Percentiles rank a stretch among this genome's conserved stretches.
These are phyloP conservation scores for Aspergillus conjunctus DNA, from an alignment of 495 filamentous ascomycete species.

Conservation along the genomic window DNA sequence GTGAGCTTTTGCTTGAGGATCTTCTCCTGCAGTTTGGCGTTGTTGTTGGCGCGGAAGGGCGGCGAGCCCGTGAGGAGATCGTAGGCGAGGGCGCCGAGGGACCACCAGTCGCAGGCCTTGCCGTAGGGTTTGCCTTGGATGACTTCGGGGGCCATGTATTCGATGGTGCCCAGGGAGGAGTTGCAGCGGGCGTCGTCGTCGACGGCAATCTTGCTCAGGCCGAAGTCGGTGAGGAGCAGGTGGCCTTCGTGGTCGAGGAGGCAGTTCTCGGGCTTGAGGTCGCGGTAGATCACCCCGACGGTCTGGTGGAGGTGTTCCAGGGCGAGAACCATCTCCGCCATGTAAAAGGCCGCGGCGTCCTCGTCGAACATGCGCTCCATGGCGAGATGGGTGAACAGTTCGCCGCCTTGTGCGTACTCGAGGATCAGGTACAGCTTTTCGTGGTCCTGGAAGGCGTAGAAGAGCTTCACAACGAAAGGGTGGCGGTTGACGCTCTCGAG, in stretches of 20 bases:
- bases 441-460: slow-evolving; percentile 97
- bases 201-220: slow-evolving; percentile 91
- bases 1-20: slow-evolving; percentile 87
- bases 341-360: slow-evolving; percentile 88
- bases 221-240: slow-evolving; percentile 94
- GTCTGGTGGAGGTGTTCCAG: slow-evolving; percentile 88
- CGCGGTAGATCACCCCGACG: slow-evolving; percentile 92
- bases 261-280: slow-evolving; percentile 97
- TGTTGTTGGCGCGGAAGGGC: slow-evolving; percentile 87
- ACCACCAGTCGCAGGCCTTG: slow-evolving; percentile 98
- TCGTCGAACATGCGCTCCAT: slow-evolving; percentile 92
- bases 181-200: slow-evolving; percentile 77
- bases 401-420: slow-evolving; percentile 96
- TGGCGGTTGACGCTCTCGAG: slow-evolving; percentile 94
- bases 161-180: slow-evolving; percentile 84
- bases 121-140: slow-evolving; percentile 80
- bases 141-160: slow-evolving; percentile 98
- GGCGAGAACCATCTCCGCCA: slow-evolving; percentile 95
- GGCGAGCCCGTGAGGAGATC: slow-evolving; percentile 89
- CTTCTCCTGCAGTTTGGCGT: slow-evolving; percentile 88
- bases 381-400: slow-evolving; percentile 87
- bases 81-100: slow-evolving; percentile 85
- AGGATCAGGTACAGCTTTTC: slow-evolving; percentile 97
- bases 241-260: slow-evolving; percentile 90
- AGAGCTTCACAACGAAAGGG: slow-evolving; percentile 95